Conservation (phyloP, 2,329 filamentous ascomycete genomes). For the Huntiella savannae region DNA sequence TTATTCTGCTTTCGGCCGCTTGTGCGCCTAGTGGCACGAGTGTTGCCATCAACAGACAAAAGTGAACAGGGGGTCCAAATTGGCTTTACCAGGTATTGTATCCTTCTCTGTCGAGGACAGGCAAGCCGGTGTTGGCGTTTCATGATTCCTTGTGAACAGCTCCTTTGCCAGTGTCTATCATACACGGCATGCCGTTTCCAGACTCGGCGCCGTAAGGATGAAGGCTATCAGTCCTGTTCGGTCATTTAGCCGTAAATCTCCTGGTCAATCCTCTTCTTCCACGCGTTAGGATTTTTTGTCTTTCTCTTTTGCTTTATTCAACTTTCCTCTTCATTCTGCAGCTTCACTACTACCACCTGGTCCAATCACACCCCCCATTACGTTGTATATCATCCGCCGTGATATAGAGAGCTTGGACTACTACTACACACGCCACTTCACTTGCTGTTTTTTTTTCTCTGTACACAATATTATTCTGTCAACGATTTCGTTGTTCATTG, state of each 20-base stretch:
- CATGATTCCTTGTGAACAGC: conserved; percentile 2
- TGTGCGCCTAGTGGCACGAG: conserved; percentile 1
- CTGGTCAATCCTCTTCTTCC: no score
- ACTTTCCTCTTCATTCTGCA: no score
- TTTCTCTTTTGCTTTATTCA: no score
- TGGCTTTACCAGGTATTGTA: neutral
- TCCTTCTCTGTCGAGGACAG: neutral
- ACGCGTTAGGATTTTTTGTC: no score
- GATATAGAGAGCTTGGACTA: conserved; percentile 1
- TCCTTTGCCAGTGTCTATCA: no score
- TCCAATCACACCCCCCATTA: neutral
- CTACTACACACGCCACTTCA: neutral
- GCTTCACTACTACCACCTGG: no score
- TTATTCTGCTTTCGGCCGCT: neutral
- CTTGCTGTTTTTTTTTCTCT: neutral
- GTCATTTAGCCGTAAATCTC: no score
- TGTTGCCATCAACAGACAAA: neutral
- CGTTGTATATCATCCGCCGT: neutral
- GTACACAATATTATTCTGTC: neutral
- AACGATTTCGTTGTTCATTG: neutral
- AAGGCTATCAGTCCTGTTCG: no score
- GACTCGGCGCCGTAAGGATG: no score
- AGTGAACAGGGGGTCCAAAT: neutral
- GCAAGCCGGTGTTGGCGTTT: neutral
- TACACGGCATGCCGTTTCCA: no score